Evolutionary conservation across 495 filamentous ascomycete species (phyloP).

Genomic region (Penicillium roqueforti): DNA sequence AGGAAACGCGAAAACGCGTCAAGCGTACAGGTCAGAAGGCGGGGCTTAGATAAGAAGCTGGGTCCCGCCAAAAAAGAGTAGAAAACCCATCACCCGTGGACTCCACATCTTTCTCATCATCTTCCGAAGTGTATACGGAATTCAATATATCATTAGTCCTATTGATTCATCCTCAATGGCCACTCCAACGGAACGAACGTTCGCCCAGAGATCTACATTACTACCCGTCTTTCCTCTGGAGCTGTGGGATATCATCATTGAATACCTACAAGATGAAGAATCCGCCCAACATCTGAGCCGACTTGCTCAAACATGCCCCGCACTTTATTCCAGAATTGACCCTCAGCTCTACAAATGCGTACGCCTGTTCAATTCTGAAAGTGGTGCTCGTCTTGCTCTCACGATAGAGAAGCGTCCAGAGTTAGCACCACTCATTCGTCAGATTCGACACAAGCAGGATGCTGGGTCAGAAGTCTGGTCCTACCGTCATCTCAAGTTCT

Average conservation of each 20-base stretch:
- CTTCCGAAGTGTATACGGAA: neutral
- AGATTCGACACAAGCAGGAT: constrained; percentile 2
- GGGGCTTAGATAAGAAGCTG: constrained; percentile 1
- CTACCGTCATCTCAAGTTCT: neutral
- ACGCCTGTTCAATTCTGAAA: constrained; percentile 1
- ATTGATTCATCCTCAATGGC: neutral
- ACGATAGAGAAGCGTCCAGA: constrained; percentile 2
- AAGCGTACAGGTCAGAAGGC: neutral
- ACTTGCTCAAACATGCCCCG: neutral
- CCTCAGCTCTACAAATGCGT: neutral
- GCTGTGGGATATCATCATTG: constrained; percentile 6
- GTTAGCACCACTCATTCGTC: neutral
- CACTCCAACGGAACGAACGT: neutral
- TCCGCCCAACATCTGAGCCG: neutral
- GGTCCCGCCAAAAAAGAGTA: neutral
- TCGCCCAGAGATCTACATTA: neutral
- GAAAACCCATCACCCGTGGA: neutral
- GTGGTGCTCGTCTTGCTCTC: constrained; percentile 6
- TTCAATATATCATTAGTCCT: neutral
- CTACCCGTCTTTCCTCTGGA: neutral
- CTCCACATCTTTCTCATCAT: neutral
- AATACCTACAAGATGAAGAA: neutral
- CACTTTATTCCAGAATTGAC: neutral
- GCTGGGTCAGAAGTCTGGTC: neutral
- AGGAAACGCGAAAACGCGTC: neutral